Percentiles rank a stretch among this genome's conserved stretches.
Conservation (phyloP, 208 protist species). For the Trypanosoma melophagium region DNA sequence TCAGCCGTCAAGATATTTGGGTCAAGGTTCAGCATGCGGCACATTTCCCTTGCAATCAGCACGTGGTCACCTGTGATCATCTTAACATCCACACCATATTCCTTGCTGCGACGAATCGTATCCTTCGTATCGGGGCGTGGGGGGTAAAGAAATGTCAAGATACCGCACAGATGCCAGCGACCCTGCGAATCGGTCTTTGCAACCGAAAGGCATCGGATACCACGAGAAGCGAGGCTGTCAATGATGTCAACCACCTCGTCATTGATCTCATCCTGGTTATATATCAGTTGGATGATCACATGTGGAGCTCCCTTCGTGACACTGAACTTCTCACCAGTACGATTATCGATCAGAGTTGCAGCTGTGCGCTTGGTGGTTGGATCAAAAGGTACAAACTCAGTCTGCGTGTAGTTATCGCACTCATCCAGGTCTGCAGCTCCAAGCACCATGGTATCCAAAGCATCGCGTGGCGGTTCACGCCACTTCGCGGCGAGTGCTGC, state of each 20-base stretch:
- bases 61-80: constrained; percentile 94
- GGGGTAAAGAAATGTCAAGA: constrained; percentile 92
- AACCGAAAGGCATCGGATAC: constrained; percentile 70
- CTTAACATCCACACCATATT: constrained; percentile 92
- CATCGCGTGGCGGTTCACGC: constrained; percentile 63
- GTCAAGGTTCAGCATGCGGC: constrained; percentile 88
- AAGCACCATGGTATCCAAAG: constrained; percentile 88
- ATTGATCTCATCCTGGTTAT: constrained; percentile 81
- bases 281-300: constrained; percentile 71
- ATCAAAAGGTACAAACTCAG: constrained; percentile 68
- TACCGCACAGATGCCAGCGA: constrained; percentile 76
- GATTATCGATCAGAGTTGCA: constrained; percentile 47
- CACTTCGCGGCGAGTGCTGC: constrained; percentile 82
- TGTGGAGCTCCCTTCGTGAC: constrained; percentile 89
- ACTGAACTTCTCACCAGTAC: constrained; percentile 62
- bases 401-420: constrained; percentile 79
- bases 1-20: constrained; percentile 72
- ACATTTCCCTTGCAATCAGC: constrained; percentile 94
- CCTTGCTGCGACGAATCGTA: constrained; percentile 75
- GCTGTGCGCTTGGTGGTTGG: constrained; percentile 62
- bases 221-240: constrained; percentile 58
- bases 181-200: constrained; percentile 53
- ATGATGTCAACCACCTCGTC: constrained; percentile 70
- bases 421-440: constrained; percentile 67
- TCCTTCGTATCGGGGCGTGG: constrained; percentile 90